Base-by-base conservation (phyloP, 1,139 yeast genomes). In the Kluyveromyces marxianus region DNA sequence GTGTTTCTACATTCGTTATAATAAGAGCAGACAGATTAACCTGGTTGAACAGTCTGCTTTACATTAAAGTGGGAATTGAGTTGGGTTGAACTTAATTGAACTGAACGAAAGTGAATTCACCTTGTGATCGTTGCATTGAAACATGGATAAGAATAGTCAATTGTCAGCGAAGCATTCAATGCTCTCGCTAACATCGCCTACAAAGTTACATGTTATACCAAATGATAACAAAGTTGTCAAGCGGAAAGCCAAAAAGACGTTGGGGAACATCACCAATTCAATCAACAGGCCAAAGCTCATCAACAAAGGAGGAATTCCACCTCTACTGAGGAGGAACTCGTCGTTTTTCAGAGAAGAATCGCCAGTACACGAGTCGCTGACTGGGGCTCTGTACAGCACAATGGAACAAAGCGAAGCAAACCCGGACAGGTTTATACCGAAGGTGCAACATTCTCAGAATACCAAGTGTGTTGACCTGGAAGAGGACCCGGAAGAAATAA, bases 341-440 rank as follows among this genome's bases (percentile, higher is more conserved):
- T 62, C 66, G 1, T 60, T 58, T 42, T 62, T 62, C 44, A 59
- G 59, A 42, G 64, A 59, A 8, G 57, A 54, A n/a, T 32, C 44
- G 6, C 37, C 39, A 10, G 37, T 29, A 8, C 45, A 37, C n/a
- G 54, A 44, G 25, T n/a, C 45, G 40, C n/a, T 41, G 28, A 32
- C 39, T 14, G 39, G 44, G 21, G 39, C 43, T 21, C 37, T 47
- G 6, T 50, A 43, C 24, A 50, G 37, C 6, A 46, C 47, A 4
- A 47, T 44, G 3, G 53, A 48, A 4, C 44, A 44, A 26, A 14
- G 21, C 21, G 41, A 49, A 8, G 41, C 48, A 26, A 54, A 60
- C 4, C 61, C 71, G 1, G 81, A 76, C 53, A 62, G 81, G 47
- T 76, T 74, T 54, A 76, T 79, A 42, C 83, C 84, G 3, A 66